Base-by-base conservation (phyloP, 805 yeast genomes). In the Teunomyces funiuensis region DNA sequence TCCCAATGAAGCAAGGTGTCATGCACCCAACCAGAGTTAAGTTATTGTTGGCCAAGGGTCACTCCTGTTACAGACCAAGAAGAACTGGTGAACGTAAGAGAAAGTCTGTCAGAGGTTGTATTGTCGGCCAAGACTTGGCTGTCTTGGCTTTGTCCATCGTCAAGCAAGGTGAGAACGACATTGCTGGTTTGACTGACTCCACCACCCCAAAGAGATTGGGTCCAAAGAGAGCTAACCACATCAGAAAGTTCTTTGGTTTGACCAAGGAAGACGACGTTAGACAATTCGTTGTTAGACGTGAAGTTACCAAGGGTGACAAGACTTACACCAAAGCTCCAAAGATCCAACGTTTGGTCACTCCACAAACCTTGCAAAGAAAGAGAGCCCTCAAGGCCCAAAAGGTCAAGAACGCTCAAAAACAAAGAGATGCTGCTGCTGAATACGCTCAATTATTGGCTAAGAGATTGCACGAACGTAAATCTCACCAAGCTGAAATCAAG, bases 1-100 rank as follows among this genome's bases (percentile, higher is more conserved):
- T 93, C 97, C 98, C 99, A 79, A 93, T 95, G 99, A 93, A 90
- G 79, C 99, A 95, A 80, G 99, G 99, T 85, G 99, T 93, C 58
- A 80, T 93, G 83, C 93, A 88, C 82, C 98, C 99, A 78, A 89
- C 95, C 84, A 95, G 99, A 85, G 98, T 93, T 65, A 89, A 87
- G 74, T 83, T 93, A 66, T 83, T 93, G 71, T 81, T 93, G 71
- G 74, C 96, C 61, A 83, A 88, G 78, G 96, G 91, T 68, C 85
- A 79, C 80, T 88, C 97, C 63, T 91, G 98, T 83, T 93, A 93
- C 95, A 91, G 99, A 83, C 95, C 96, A 76, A 93, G 99, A 83
- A 88, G 98, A 80, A 69, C 75, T 58, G 99, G 99, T 85, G 99
- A 93, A 84, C 88, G 99, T 82, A 93, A 93, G 96, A 90, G 99